Percentiles rank a stretch among this genome's conserved stretches.
These are phyloP conservation scores for Penicillium sp. DNA, from an alignment of 2,329 filamentous ascomycete genomes.

Conservation along the genomic window DNA sequence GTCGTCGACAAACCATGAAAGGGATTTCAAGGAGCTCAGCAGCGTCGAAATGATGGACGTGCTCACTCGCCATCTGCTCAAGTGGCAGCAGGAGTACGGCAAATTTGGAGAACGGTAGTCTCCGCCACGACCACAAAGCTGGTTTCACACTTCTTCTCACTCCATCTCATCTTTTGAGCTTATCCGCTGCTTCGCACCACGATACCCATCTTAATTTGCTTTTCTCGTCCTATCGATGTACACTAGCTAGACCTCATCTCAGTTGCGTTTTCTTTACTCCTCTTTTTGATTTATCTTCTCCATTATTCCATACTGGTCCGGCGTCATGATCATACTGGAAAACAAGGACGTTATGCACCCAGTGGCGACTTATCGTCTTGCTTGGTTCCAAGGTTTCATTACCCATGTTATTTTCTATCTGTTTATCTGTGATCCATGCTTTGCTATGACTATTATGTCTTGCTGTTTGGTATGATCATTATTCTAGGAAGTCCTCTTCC, in stretches of 20 bases:
- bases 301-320: constrained; percentile 15
- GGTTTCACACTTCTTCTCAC: neutral
- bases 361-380: neutral
- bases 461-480: neutral
- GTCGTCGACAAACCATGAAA: constrained; percentile 31
- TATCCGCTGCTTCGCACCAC: constrained; percentile 20
- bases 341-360: constrained; percentile 6
- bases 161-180: constrained; percentile 11
- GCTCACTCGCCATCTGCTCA: constrained; percentile 73
- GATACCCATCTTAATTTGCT: constrained; percentile 20
- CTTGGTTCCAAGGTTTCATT: neutral
- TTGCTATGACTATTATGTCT: constrained; percentile 4
- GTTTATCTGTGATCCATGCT: neutral
- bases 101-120: constrained; percentile 51
- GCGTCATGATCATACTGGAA: constrained; percentile 18
- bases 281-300: constrained; percentile 2
- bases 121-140: neutral
- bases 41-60: constrained; percentile 90
- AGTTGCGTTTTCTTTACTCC: constrained; percentile 1
- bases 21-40: constrained; percentile 70
- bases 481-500: neutral
- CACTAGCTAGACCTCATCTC: constrained; percentile 20
- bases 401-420: neutral
- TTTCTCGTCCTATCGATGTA: constrained; percentile 15
- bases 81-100: constrained; percentile 76